Evolutionary conservation across 192 early-diverging fungal species (phyloP), one percentile per base, ranked within the genome.

Genomic region (Ambispora gerdemannii): DNA sequence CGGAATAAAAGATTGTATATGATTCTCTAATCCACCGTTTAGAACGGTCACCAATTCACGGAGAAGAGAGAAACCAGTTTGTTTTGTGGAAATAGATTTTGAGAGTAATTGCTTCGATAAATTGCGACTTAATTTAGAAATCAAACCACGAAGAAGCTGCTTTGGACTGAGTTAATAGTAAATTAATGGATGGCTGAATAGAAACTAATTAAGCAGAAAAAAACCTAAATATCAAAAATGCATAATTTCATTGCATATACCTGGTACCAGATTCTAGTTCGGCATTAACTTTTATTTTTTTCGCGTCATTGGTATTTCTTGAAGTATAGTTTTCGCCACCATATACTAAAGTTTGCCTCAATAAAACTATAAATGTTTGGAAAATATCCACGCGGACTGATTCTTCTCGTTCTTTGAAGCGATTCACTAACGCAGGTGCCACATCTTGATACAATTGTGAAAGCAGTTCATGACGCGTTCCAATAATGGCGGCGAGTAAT

Each of bases 391-490:
- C 71, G 24, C 91, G 83, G 2, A 95, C 94, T 74, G 82, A 87
- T 63, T 95, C 94, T 76, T 95, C 92, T 15, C 93, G 79, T 63
- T 95, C 94, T 63, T 88, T 89, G 71, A 95, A 94, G 31, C 93
- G 76, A 31, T 67, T 71, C 34, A 94, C 90, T 22, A 95, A 77
- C 24, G 84, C 80, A 22, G 92, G 92, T 0, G 88, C 85, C 34
- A 95, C 87, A 10, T 66, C 80, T 13, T 82, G 59, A 71, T 91
- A 90, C 24, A 93, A 76, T 59, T 84, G 77, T 50, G 72, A 68
- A 7, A 93, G 78, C 33, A 89, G 58, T 55, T 92, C 89, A 25
- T 88, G 82, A 6, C 89, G 87, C 1, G 92, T 92, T 47, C 78
- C 84, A 53, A 95, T 90, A 30, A 87, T 77, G 11, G 86, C 81